Evolutionary conservation across 495 filamentous ascomycete genomes (phyloP), one percentile per base, ranked within the genome.

Genomic region (Lasiosphaeria hispida): DNA sequence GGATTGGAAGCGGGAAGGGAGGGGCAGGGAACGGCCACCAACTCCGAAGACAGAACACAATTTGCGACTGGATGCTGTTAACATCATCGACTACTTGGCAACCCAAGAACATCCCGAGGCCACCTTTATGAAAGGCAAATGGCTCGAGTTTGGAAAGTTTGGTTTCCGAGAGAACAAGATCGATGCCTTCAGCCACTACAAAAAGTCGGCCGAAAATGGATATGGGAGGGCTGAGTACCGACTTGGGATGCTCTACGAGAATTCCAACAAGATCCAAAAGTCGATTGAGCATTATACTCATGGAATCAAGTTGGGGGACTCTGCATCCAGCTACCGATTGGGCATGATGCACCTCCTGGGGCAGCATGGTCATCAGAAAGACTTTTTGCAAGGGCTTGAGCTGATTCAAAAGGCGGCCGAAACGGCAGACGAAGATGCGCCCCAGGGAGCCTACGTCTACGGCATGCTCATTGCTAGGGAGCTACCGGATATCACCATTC

Each of bases 101-200:
- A 88, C 90, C 38, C 94, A 98, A 72, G 84, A 86, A 59, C 94
- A 98, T 64, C 94, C 94, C 47, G 92, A 93, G 67, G 94, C 95
- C 5, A 87, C 92, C 62, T 97, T 97, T 68, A 90, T 98, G 77
- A 86, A 85, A 69, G 90, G 90, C 53, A 97, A 94, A 82, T 97
- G 94, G 95, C 79, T 96, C 35, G 94, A 98, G 71, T 97, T 97
- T 76, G 94, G 94, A 57, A 96, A 97, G 71, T 97, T 96, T 71
- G 90, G 89, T 17, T 83, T 84, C 61, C 85, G 89, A 15, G 77
- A 89, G 57, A 93, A 97, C 76, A 96, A 95, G 73, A 92, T 92
- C 63, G 93, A 96, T 72, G 94, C 94, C 14, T 97, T 92, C 69
- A 71, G 85, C 45, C 87, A 85, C 63, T 98, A 96, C 73, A 83